phyloP scores from a whole-genome alignment of 768 basidiomycete genomes.

The Lentinula boryana region DNA sequence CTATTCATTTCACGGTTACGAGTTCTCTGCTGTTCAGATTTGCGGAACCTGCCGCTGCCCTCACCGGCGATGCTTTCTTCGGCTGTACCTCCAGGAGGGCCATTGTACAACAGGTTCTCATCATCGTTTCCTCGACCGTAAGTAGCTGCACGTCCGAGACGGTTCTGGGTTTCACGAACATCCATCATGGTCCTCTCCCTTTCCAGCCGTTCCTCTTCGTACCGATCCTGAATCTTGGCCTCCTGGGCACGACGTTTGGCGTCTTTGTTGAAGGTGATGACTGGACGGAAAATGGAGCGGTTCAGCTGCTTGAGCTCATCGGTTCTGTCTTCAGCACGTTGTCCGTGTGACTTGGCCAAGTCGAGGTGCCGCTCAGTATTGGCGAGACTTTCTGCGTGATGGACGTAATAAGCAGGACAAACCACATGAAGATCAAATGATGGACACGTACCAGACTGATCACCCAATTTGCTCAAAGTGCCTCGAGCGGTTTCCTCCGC shows the following conservation, averaged over 20 bases:
- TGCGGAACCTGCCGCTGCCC: constrained; percentile 30
- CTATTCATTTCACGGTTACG: constrained; percentile 65
- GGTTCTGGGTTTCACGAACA: constrained; percentile 61
- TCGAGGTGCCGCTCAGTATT: constrained; percentile 76
- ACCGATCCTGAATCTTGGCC: constrained; percentile 58
- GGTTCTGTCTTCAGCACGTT: constrained; percentile 88
- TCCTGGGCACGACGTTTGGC: constrained; percentile 66
- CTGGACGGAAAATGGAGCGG: constrained; percentile 90
- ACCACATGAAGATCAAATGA: background rate
- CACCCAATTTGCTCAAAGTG: constrained; percentile 59
- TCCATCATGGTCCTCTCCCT: constrained; percentile 60
- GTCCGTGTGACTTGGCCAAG: constrained; percentile 74
- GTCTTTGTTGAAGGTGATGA: constrained; percentile 88
- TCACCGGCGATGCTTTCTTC: constrained; percentile 29
- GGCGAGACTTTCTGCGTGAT: constrained; percentile 51
- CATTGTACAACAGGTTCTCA: constrained; percentile 14
- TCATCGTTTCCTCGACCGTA: constrained; percentile 22
- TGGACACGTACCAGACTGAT: constrained; percentile 60
- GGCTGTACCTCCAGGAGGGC: constrained; percentile 9
- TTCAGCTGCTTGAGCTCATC: constrained; percentile 93
- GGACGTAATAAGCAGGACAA: background rate
- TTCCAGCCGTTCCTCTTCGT: constrained; percentile 59
- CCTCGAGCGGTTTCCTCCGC: constrained; percentile 73
- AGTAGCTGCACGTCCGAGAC: constrained; percentile 46
- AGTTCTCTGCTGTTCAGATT: constrained; percentile 45